Evolutionary conservation across 108 stramenopile genomes (phyloP).

Genomic region (Cyclotella atomus): DNA sequence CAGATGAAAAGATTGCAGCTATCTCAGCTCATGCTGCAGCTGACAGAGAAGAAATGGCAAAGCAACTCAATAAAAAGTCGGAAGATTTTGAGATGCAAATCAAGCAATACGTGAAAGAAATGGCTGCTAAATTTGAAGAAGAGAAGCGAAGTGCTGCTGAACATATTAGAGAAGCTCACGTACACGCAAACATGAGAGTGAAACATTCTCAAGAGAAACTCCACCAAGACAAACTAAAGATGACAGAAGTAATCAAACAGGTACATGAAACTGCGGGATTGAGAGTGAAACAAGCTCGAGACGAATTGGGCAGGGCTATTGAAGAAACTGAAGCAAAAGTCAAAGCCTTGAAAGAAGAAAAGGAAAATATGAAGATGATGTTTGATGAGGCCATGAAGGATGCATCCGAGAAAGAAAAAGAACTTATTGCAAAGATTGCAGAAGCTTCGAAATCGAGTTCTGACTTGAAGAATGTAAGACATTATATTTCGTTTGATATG

Average conservation of each 20-base stretch:
- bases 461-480: slow-evolving; percentile 38
- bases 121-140: background rate
- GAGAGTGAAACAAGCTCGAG: background rate
- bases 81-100: too few relatives aligned
- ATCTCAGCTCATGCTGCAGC: background rate
- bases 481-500: background rate
- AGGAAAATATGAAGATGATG: slow-evolving; percentile 16
- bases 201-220: too few relatives aligned
- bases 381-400: slow-evolving; percentile 9
- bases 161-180: slow-evolving; percentile 17
- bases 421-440: slow-evolving; percentile 21
- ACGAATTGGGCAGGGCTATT: background rate
- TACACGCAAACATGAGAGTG: too few relatives aligned
- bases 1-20: slow-evolving; percentile 3
- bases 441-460: background rate
- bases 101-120: slow-evolving; percentile 5
- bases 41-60: background rate
- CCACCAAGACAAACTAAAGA: too few relatives aligned
- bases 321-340: background rate
- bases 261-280: background rate
- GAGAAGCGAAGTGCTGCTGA: background rate
- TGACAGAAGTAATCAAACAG: too few relatives aligned
- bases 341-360: background rate
- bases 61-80: too few relatives aligned
- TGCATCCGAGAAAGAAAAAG: slow-evolving; percentile 11